A percentile compares a stretch with the other conserved stretches of the same genome.
phyloP scores from a whole-genome alignment of 139 green algal species.

The Chlorella sorokiniana region DNA sequence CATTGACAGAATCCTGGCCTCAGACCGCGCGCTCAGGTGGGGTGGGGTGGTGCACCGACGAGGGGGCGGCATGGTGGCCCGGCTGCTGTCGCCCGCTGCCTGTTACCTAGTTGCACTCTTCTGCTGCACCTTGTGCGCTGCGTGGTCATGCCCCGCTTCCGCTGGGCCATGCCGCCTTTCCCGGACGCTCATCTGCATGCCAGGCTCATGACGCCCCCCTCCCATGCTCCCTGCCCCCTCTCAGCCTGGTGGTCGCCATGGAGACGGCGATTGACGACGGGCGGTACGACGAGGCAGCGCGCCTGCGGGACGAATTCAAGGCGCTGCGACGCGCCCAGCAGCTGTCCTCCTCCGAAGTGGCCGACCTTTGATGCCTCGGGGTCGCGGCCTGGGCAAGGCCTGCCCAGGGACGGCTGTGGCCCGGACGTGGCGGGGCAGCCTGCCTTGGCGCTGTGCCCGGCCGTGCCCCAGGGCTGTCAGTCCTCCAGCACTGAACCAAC shows the following conservation, averaged over 20 bases:
- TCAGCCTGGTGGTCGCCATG: constrained; percentile 54
- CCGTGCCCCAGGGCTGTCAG: too few relatives aligned
- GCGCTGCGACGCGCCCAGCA: constrained; percentile 17
- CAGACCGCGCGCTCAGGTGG: constrained; percentile 35
- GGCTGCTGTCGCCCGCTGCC: background rate
- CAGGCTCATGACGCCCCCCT: background rate
- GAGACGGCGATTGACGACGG: constrained; percentile 63
- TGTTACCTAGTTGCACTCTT: background rate
- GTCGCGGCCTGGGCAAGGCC: too few relatives aligned
- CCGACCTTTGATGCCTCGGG: background rate
- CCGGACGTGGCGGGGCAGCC: too few relatives aligned
- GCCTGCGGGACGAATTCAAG: constrained; percentile 48
- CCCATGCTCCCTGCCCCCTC: background rate
- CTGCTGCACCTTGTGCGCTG: too few relatives aligned
- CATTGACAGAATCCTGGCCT: constrained; percentile 57
- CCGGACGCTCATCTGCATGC: too few relatives aligned
- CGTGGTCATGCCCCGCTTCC: too few relatives aligned
- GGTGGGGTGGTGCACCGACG: background rate
- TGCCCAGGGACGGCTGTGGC: too few relatives aligned
- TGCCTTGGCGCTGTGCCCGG: too few relatives aligned
- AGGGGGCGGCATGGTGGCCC: too few relatives aligned
- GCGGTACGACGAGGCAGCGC: constrained; percentile 49
- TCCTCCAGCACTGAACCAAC: too few relatives aligned
- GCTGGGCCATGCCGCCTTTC: too few relatives aligned
- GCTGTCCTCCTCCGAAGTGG: constrained; percentile 12